Evolutionary conservation across 352 stramenopile genomes (phyloP).

Genomic region (Pythium rhizo-oryzae): DNA sequence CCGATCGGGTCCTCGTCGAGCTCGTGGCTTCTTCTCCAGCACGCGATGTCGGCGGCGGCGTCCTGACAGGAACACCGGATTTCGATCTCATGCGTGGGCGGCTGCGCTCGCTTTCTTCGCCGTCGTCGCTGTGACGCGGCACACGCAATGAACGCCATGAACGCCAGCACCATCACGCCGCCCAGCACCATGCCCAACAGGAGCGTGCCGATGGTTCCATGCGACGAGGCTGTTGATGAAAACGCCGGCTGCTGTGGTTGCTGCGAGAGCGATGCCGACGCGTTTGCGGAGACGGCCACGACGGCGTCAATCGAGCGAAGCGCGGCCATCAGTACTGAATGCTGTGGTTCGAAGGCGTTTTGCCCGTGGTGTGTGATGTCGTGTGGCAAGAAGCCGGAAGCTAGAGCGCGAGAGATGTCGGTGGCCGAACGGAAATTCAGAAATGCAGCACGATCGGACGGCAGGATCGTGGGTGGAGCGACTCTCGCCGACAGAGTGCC

Average conservation of each 20-base stretch:
- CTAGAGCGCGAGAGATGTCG: not conserved
- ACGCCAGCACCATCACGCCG: not conserved
- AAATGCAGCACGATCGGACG: not conserved
- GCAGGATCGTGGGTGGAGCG: too few relatives aligned
- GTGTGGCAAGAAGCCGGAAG: too few relatives aligned
- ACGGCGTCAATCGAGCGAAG: not conserved
- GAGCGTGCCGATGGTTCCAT: not conserved
- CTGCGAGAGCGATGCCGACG: not conserved
- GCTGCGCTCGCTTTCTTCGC: not conserved
- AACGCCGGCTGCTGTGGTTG: not conserved
- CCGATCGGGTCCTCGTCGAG: not conserved
- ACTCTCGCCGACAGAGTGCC: too few relatives aligned
- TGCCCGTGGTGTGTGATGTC: too few relatives aligned
- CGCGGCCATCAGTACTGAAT: not conserved
- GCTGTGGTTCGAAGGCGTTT: too few relatives aligned
- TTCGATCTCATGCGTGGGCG: too few relatives aligned
- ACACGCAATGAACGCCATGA: not conserved
- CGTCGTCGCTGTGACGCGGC: not conserved
- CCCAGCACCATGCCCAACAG: not conserved
- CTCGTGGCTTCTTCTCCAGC: not conserved
- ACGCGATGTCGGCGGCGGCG: not conserved
- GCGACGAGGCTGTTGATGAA: not conserved
- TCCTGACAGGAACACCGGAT: not conserved
- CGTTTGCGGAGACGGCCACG: not conserved
- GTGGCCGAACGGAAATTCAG: not conserved